Evolutionary conservation across 179 eudicot genomes (phyloP).

Genomic region (Carnegiea gigantea): DNA sequence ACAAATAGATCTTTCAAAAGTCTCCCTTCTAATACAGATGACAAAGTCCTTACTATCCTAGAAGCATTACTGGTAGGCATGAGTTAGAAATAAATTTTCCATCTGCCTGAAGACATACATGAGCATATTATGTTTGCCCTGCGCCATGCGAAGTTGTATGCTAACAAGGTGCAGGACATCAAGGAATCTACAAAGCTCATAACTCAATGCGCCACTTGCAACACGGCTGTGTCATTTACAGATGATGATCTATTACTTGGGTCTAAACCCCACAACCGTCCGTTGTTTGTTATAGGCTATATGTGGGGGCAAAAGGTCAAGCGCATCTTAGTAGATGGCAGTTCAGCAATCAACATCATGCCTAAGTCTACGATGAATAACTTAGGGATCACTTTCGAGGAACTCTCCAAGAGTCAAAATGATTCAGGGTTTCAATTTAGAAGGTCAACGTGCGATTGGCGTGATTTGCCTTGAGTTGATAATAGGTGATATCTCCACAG

Average conservation of each 20-base stretch:
- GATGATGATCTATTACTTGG: slow-evolving; percentile 10
- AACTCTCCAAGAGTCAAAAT: background rate
- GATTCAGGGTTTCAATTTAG: slow-evolving; percentile 1
- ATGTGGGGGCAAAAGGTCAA: background rate
- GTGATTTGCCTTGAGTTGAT: too few relatives aligned
- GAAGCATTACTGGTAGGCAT: background rate
- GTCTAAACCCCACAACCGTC: slow-evolving; percentile 13
- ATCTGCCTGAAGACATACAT: background rate
- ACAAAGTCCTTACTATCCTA: background rate
- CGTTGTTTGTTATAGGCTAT: slow-evolving; percentile 12
- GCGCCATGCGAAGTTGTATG: background rate
- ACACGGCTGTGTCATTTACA: background rate
- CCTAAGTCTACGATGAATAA: background rate
- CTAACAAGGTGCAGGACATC: background rate
- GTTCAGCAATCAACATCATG: background rate
- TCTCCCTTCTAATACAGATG: background rate
- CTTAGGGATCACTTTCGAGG: background rate
- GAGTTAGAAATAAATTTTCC: slow-evolving; percentile 1
- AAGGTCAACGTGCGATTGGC: background rate
- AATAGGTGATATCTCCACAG: too few relatives aligned
- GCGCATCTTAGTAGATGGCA: slow-evolving; percentile 2
- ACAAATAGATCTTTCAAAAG: too few relatives aligned
- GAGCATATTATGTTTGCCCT: background rate
- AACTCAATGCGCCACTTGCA: background rate
- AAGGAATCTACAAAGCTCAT: background rate